A percentile compares a stretch with the other conserved stretches of the same genome.
Evolutionary conservation across 257 asterid species (phyloP).

Genomic region (Vinca minor): DNA sequence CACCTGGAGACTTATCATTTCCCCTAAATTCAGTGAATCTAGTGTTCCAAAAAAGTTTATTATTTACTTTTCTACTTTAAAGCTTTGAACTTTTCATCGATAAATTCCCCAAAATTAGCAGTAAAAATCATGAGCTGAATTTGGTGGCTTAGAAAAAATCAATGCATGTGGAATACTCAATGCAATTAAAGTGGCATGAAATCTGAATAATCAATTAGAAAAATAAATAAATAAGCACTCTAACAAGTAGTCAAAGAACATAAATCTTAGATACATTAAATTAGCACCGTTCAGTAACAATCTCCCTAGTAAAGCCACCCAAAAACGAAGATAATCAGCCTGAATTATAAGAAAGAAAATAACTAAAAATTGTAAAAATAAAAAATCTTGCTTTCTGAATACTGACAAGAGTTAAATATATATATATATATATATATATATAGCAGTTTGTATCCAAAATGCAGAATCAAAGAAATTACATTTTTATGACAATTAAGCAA

Average conservation of each 20-base stretch:
- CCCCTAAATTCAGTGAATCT: constrained; percentile 3
- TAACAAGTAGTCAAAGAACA: not conserved
- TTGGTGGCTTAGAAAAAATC: not conserved
- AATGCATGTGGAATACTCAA: constrained; percentile 8
- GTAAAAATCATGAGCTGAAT: not conserved
- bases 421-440: not conserved
- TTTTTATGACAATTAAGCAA: not conserved
- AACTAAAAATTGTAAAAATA: not conserved
- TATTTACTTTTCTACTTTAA: not conserved
- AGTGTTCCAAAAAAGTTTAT: not conserved
- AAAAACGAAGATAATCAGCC: not conserved
- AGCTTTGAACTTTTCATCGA: not conserved
- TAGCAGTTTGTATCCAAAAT: not conserved
- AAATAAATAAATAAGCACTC: not conserved
- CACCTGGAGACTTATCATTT: not conserved
- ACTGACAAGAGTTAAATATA: not conserved
- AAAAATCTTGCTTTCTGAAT: not conserved
- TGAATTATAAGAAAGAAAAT: not conserved
- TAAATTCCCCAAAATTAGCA: not conserved
- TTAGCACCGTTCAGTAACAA: not conserved
- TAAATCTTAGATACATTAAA: not conserved
- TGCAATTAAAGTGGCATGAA: not conserved
- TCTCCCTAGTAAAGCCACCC: not conserved
- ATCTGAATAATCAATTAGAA: constrained; percentile 2
- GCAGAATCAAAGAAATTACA: not conserved